Base-by-base conservation (phyloP, 345 rosid species). In the Lepidium sativum region DNA sequence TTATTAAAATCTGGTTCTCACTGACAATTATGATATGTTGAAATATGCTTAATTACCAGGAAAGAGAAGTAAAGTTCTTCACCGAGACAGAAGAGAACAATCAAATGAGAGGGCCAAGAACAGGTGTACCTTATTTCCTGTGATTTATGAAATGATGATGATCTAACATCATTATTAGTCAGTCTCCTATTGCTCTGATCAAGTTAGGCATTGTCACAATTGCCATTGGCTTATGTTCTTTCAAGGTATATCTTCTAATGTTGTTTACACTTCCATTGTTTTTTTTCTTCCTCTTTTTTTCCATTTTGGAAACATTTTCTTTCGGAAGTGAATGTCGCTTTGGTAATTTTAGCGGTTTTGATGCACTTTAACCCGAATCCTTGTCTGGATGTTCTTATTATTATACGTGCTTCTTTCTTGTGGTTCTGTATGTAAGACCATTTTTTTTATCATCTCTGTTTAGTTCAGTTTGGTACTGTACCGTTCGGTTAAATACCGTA, bases 41-140 rank as follows among this genome's bases (percentile, higher is more conserved):
- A 20, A 60, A 52, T 60, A 8, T 61, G 21, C 9, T 16, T 31
- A 17, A 31, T 40, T 58, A 65, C 10, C 64, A 94, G 99, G 99
- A 94, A 81, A 88, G 97, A 56, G 99, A 90, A 69, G 99, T 94
- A 70, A 90, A 90, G 74, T 90, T 94, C 70, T 94, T 94, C 80
- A 94, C 97, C 0, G 96, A 94, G 79, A 94, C 99, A 0, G 99
- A 94, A 72, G 99, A 94, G 86, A 94, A 94, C 84, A 90, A 87
- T 71, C 99, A 90, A 77, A 94, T 90, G 99, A 88, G 99, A 79
- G 99, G 99, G 54, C 99, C 99, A 27, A 83, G 99, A 73, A 87
- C 99, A 44, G 97, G 99, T 50, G 96, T 90, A 60, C 97, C 99
- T 3, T 94, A 94, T 71, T 94, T 94, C 86, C 82, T 94, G 66